Evolutionary conservation across 208 protist genomes (phyloP).

Genomic region (Porcisia hertigi): DNA sequence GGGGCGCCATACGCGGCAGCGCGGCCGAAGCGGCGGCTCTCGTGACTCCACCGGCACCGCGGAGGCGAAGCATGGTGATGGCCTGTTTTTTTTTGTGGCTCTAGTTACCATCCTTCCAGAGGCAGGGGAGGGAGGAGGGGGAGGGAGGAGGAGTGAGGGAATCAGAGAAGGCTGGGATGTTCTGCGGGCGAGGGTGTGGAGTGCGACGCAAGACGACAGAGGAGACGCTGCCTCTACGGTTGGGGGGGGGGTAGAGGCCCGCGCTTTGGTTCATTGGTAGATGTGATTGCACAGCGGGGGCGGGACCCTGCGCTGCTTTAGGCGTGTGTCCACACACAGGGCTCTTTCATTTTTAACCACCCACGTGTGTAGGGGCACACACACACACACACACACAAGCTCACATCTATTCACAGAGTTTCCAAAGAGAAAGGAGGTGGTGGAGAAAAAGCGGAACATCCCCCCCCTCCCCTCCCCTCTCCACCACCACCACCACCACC

Average conservation of each 20-base stretch:
- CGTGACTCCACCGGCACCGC: constrained; percentile 2
- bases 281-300: background rate
- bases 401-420: background rate
- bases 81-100: background rate
- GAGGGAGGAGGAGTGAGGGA: background rate
- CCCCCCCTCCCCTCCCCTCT: too few species aligned
- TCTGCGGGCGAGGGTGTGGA: too few species aligned
- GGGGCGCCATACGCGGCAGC: background rate
- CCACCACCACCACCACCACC: background rate
- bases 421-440: background rate
- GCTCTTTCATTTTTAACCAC: background rate
- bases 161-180: background rate
- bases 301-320: background rate
- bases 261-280: background rate
- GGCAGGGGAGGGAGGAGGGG: background rate
- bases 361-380: too few species aligned
- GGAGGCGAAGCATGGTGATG: constrained; percentile 21
- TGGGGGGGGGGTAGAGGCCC: background rate
- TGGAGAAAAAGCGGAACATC: constrained; percentile 8
- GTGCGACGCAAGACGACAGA: background rate
- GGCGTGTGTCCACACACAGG: background rate
- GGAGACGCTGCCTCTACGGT: background rate
- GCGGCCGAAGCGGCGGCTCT: constrained; percentile 4
- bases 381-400: background rate
- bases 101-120: background rate